These are phyloP conservation scores for Ormosia emarginata DNA, from an alignment of 306 rosid genomes.

Conservation along the genomic window DNA sequence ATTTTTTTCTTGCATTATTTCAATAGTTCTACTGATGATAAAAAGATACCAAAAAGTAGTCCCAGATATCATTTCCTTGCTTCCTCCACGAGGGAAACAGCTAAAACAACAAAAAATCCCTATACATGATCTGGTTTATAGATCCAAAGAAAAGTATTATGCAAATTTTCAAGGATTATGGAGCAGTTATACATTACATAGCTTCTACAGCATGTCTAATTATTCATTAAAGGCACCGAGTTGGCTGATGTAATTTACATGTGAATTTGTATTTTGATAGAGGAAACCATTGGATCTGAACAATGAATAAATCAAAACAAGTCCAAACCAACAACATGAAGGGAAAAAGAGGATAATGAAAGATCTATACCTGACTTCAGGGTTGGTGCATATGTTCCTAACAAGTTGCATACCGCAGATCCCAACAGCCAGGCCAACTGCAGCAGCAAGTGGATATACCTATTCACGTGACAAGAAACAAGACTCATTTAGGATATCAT, in stretches of 20 bases:
- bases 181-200: neutral
- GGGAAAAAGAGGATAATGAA: neutral
- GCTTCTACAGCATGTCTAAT: neutral
- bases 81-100: neutral
- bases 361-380: constrained; percentile 77
- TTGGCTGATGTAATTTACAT: neutral
- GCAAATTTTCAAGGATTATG: neutral
- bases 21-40: too few relatives aligned
- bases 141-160: neutral
- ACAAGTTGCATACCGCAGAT: constrained; percentile 82
- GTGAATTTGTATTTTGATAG: neutral
- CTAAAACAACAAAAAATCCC: neutral
- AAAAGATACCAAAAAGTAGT: neutral
- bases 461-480: constrained; percentile 18
- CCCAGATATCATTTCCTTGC: neutral
- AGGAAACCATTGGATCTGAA: neutral
- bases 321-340: neutral
- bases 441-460: constrained; percentile 86
- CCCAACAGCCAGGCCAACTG: constrained; percentile 79
- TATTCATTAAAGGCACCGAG: too few relatives aligned
- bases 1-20: too few relatives aligned
- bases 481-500: neutral
- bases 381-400: constrained; percentile 71
- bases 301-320: neutral
- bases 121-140: neutral